Conservation (phyloP, 2,329 filamentous ascomycete species). For the Penicillium polonicum region DNA sequence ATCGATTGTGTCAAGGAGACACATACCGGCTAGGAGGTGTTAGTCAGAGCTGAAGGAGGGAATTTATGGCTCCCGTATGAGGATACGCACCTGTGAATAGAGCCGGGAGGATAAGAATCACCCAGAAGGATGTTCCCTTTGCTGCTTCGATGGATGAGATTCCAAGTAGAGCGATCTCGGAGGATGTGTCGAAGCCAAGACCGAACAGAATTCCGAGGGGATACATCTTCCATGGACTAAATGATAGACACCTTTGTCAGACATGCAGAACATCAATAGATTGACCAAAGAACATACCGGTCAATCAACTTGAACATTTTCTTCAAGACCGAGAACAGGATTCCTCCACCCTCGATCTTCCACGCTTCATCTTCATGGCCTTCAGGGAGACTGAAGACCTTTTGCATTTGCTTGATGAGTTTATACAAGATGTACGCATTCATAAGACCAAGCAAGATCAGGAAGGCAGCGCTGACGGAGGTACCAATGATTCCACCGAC, state of each 20-base stretch:
- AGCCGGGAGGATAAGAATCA: constrained; percentile 87
- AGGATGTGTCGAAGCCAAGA: constrained; percentile 91
- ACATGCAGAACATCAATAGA: background rate
- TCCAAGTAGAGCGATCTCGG: constrained; percentile 86
- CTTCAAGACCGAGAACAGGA: constrained; percentile 69
- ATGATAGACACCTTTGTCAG: background rate
- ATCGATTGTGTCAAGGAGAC: constrained; percentile 86
- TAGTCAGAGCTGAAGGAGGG: background rate
- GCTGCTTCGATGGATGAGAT: constrained; percentile 86
- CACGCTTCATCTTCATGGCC: constrained; percentile 55
- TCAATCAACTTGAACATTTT: constrained; percentile 72
- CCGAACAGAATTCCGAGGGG: constrained; percentile 86
- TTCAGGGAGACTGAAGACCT: constrained; percentile 54
- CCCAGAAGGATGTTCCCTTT: constrained; percentile 84
- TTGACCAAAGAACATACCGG: constrained; percentile 33
- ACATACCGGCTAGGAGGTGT: constrained; percentile 72
- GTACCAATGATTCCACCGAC: constrained; percentile 89
- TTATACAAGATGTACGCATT: constrained; percentile 84
- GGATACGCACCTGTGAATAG: constrained; percentile 72
- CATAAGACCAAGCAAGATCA: constrained; percentile 77
- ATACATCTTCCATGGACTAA: constrained; percentile 84
- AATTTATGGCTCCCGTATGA: background rate
- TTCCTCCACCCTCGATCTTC: constrained; percentile 73
- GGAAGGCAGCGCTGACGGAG: constrained; percentile 76
- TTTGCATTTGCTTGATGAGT: constrained; percentile 66